Evolutionary conservation across 768 basidiomycete species (phyloP), one percentile per base, ranked within the genome.

Genomic region (Sistotremastrum niveocremeum): DNA sequence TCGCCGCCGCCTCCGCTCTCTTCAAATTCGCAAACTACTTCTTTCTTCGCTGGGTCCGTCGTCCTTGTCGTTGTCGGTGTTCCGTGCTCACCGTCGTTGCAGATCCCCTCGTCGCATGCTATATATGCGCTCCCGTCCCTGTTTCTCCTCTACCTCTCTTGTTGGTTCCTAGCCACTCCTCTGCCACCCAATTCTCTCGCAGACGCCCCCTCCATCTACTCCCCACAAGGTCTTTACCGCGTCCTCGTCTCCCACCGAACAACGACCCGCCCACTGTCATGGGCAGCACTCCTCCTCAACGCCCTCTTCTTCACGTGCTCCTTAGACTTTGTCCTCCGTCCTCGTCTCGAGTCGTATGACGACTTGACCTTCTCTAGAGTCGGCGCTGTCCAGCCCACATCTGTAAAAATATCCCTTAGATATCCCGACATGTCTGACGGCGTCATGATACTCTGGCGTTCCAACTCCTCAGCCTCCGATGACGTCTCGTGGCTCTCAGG

Each of bases 301-400:
- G 58, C 62, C 1, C 30, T 64, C 29, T 54, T 73, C 3, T 52
- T 69, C 30, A 49, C 60, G 30, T 50, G 62, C 42, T 56, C 60
- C 4, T 49, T 61, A 33, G 84, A 88, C 56, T 71, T 77, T 50
- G 61, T 71, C 41, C 51, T 65, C 20, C 65, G 72, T 2, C 82
- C 84, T 3, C 67, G 73, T 52, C 56, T 77, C 46, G 74, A 77
- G 55, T 54, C 72, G 40, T 75, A 77, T 10, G 36, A 60, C 6
- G 68, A 72, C 54, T 71, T 84, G 49, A 61, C 65, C 8, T 88
- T 81, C 59, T 74, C 76, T 3, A 73, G 84, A 42, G 64, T 84
- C 46, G 84, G 84, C 10, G 81, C 81, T 3, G 70, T 86, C 46
- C 73, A 77, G 51, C 74, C 77, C 3, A 73, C 77, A 53, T 63